phyloP scores from a whole-genome alignment of 2,329 filamentous ascomycete genomes.

The Pseudogymnoascus sp. region DNA sequence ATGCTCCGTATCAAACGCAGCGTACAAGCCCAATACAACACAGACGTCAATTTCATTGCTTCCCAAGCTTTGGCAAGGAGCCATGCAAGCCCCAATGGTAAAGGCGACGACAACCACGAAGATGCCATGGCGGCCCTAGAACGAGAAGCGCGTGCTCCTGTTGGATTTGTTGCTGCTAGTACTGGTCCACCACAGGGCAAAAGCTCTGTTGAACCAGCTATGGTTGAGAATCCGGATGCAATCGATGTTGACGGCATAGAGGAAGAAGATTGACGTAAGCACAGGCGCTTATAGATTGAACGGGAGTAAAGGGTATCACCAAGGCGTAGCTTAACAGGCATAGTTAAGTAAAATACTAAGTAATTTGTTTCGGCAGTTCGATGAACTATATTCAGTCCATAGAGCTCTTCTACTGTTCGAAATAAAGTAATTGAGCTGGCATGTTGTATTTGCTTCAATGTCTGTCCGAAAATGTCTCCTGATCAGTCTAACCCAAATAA shows the following conservation, averaged over 20 bases:
- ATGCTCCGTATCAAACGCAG: constrained; percentile 97
- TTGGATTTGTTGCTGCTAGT: constrained; percentile 84
- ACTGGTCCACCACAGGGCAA: constrained; percentile 52
- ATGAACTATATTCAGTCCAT: not conserved
- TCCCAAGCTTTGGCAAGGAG: constrained; percentile 83
- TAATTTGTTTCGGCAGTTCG: not conserved
- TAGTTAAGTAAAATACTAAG: constrained; percentile 11
- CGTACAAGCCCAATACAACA: constrained; percentile 97
- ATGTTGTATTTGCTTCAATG: not conserved
- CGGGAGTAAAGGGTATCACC: not conserved
- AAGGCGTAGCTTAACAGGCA: not conserved
- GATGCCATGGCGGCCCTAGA: constrained; percentile 90
- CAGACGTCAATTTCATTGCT: constrained; percentile 96
- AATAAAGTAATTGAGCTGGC: not conserved
- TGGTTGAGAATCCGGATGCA: constrained; percentile 68
- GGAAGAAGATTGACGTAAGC: constrained; percentile 25
- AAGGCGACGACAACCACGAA: constrained; percentile 35
- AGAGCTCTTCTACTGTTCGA: not conserved
- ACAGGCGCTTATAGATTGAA: not conserved
- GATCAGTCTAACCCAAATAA: not conserved
- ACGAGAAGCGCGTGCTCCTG: constrained; percentile 76
- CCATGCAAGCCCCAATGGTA: constrained; percentile 48
- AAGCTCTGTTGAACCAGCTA: constrained; percentile 34
- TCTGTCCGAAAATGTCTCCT: too few species aligned
- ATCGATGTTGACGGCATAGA: constrained; percentile 72